Evolutionary conservation across 345 rosid species (phyloP), one percentile per base, ranked within the genome.

Genomic region (Pelargonium nanum): DNA sequence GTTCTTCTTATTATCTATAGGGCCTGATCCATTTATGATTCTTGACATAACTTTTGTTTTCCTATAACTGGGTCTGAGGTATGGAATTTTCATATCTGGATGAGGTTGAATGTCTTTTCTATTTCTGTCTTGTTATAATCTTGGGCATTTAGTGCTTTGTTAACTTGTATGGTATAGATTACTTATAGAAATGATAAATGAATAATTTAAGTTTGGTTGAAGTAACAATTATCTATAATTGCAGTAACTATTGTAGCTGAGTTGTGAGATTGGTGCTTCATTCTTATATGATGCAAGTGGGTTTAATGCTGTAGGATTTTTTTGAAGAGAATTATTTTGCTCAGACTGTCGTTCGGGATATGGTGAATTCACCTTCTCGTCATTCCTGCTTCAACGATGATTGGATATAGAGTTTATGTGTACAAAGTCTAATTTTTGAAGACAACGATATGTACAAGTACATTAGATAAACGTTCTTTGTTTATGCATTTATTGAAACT

Each of bases 381-480:
- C 55, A 19, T 19, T 2, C 1, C 22, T 52, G 55, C 55, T 52
- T 52, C 22, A 19, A n/a, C 17, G 54, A 34, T 23, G 52, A 24
- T 34, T 22, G 55, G 25, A 34, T 24, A 34, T 34, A 62, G 59
- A 65, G 50, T 62, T 58, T 24, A 58, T 62, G 56, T 28, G 63
- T 74, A 68, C 65, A 50, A 16, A 74, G 60, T 58, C 30, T 54
- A 51, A 20, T 53, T 54, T 56, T 22, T 20, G 26, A 58, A 54
- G 53, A 6, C 24, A 53, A 1, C 45, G 51, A 56, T 19, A 65
- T 53, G 64, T 70, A 65, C 63, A 34, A 34, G 45, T 34, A 67
- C 57, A 58, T 67, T 66, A 61, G 68, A 55, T 59, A 69, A 65
- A 55, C 67, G 19, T 16, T n/a, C 22, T 53, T 67, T 55, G 58